Evolutionary conservation across 2,329 filamentous ascomycete species (phyloP).

Genomic region (Pseudogymnoascus sp.): DNA sequence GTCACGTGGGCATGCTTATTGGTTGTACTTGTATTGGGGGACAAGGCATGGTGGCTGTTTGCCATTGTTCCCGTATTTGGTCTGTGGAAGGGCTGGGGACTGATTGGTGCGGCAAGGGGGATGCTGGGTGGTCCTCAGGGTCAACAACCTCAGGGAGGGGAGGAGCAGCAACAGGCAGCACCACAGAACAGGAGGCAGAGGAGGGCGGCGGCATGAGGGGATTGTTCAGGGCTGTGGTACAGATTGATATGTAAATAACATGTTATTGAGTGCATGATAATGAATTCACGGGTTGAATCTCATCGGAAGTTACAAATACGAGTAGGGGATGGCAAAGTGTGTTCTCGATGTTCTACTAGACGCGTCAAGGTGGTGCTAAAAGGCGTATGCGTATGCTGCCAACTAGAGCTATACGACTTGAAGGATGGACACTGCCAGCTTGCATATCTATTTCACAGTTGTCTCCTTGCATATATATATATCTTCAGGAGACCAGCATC

Average conservation of each 20-base stretch:
- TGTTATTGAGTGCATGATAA: background rate
- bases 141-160: conserved; percentile 11
- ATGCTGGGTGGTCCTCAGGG: conserved; percentile 26
- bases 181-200: conserved; percentile 27
- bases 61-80: conserved; percentile 26
- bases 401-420: background rate
- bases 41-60: conserved; percentile 64
- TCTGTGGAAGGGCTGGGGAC: conserved; percentile 26
- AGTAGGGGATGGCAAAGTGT: background rate
- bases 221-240: background rate
- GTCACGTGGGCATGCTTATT: conserved; percentile 77
- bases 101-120: conserved; percentile 26
- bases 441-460: background rate
- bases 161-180: conserved; percentile 22
- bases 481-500: too few species aligned
- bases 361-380: background rate
- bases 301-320: background rate
- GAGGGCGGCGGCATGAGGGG: conserved; percentile 20
- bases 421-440: background rate
- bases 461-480: background rate
- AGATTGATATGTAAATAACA: background rate
- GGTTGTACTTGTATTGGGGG: conserved; percentile 69
- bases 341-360: background rate
- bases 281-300: background rate
- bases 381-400: background rate